Conservation (phyloP, 1,284 basidiomycete species). For the Boletus smithii region DNA sequence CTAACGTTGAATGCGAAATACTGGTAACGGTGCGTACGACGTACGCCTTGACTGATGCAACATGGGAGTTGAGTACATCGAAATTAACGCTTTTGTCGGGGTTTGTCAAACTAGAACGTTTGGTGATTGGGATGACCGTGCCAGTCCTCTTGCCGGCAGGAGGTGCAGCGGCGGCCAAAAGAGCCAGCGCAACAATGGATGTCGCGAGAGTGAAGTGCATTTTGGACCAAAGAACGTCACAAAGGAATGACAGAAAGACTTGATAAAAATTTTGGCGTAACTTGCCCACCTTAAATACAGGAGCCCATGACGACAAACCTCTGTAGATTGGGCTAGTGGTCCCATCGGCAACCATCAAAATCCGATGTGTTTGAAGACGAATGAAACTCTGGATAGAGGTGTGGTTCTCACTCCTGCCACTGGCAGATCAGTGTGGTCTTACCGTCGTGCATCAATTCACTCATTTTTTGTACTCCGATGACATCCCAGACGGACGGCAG, state of each 20-base stretch:
- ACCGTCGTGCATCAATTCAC: no score
- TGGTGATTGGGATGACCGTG: conserved; percentile 12
- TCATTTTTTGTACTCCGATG: no score
- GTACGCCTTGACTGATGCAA: conserved; percentile 12
- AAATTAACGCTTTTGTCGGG: conserved; percentile 13
- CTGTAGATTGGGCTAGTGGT: neutral
- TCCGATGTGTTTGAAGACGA: neutral
- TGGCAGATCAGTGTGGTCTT: no score
- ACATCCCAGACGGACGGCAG: no score
- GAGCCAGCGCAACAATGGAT: conserved; percentile 12
- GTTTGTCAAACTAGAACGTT: conserved; percentile 9
- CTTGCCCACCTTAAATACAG: neutral
- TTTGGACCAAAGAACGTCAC: neutral
- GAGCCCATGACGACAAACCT: neutral
- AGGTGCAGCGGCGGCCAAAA: conserved; percentile 14
- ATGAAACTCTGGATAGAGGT: neutral
- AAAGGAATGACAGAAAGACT: no score
- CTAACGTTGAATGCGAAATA: neutral
- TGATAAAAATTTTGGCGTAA: no score
- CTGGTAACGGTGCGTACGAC: neutral
- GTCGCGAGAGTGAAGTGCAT: conserved; percentile 20
- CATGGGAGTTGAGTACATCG: conserved; percentile 11
- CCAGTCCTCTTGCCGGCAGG: neutral
- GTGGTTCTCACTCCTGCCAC: neutral
- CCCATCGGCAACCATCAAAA: neutral